A percentile compares a stretch with the other conserved stretches of the same genome.
phyloP scores from a whole-genome alignment of 768 basidiomycete genomes.

The Lactarius hatsudake region DNA sequence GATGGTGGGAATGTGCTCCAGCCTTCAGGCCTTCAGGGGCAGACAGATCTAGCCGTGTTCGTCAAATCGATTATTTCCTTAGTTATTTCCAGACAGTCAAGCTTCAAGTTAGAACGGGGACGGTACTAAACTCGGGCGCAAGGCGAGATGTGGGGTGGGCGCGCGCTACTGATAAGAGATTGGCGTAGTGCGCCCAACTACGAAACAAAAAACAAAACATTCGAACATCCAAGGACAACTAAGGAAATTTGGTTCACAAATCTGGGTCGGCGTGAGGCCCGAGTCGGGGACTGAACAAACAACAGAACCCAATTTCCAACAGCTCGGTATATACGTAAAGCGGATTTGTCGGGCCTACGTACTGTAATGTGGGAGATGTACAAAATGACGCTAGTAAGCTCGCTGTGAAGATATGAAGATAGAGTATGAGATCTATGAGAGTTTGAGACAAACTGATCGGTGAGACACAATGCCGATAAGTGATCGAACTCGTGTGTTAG shows the following conservation, averaged over 20 bases:
- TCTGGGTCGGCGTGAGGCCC: neutral
- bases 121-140: neutral
- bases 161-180: neutral
- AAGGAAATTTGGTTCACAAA: neutral
- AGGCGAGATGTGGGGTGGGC: neutral
- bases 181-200: neutral
- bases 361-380: neutral
- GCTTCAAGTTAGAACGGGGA: no score
- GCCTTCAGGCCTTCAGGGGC: no score
- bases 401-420: neutral
- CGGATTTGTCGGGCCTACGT: neutral
- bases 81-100: no score
- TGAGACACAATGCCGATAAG: conserved; percentile 1
- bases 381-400: neutral
- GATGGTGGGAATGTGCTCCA: neutral
- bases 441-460: neutral
- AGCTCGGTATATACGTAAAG: neutral
- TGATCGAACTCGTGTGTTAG: neutral
- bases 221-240: neutral
- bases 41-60: neutral
- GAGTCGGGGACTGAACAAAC: neutral
- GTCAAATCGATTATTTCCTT: neutral
- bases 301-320: neutral
- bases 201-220: neutral
- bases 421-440: neutral